phyloP scores from a whole-genome alignment of 1,284 basidiomycete species.

The Leccinum pseudoinsigne region DNA sequence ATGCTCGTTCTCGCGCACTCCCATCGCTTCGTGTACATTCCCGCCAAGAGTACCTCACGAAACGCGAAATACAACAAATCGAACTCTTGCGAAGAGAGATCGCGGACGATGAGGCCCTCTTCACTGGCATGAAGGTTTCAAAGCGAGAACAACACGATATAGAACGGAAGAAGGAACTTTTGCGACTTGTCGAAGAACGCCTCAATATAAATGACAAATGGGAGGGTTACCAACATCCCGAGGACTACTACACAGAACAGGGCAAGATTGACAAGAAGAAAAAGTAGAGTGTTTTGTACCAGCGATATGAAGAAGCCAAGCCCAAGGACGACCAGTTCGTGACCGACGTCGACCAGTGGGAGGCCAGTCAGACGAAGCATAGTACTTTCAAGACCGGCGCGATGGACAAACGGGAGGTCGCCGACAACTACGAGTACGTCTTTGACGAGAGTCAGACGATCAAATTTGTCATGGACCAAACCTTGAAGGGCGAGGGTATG shows the following conservation, averaged over 20 bases:
- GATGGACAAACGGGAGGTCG: slow-evolving; percentile 79
- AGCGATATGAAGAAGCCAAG: slow-evolving; percentile 92
- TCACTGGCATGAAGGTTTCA: slow-evolving; percentile 86
- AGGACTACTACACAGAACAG: slow-evolving; percentile 98
- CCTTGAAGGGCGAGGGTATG: slow-evolving; percentile 64
- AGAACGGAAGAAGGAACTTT: slow-evolving; percentile 90
- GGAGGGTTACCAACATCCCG: slow-evolving; percentile 93
- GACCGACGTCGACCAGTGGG: slow-evolving; percentile 97
- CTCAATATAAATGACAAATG: slow-evolving; percentile 92
- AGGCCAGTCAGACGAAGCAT: slow-evolving; percentile 87
- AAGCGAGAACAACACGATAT: slow-evolving; percentile 82
- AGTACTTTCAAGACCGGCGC: slow-evolving; percentile 90
- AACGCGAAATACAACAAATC: slow-evolving; percentile 95
- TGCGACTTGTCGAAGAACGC: slow-evolving; percentile 92
- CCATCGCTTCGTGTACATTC: slow-evolving; percentile 84
- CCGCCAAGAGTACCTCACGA: slow-evolving; percentile 93
- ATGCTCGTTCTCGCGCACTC: slow-evolving; percentile 77
- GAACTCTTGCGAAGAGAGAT: slow-evolving; percentile 94
- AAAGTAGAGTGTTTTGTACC: slow-evolving; percentile 91
- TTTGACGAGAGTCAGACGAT: slow-evolving; percentile 98
- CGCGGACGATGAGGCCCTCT: slow-evolving; percentile 87
- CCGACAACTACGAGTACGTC: slow-evolving; percentile 94
- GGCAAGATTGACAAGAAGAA: slow-evolving; percentile 99
- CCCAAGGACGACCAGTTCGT: slow-evolving; percentile 90
- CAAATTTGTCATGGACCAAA: slow-evolving; percentile 88